These are phyloP conservation scores for Trichoderma guizhouense DNA, from an alignment of 2,329 filamentous ascomycete species.

Conservation along the genomic window DNA sequence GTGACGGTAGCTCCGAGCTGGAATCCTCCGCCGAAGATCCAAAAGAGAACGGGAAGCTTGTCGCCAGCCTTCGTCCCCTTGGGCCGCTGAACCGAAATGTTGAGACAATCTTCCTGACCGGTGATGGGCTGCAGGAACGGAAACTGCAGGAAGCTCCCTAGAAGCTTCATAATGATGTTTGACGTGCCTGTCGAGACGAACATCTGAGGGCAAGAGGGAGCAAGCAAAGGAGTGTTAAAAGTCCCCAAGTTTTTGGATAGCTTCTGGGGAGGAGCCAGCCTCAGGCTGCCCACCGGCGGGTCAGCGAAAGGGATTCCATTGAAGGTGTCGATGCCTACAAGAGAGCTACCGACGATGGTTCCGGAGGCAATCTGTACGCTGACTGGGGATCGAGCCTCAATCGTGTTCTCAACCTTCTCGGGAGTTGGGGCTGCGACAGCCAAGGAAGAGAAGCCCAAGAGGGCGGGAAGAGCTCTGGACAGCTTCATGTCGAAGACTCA, in stretches of 20 bases:
- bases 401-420: constrained; percentile 35
- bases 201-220: constrained; percentile 71
- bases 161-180: constrained; percentile 40
- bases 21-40: constrained; percentile 69
- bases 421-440: constrained; percentile 14
- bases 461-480: neutral
- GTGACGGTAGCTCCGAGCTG: constrained; percentile 49
- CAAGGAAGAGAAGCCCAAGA: constrained; percentile 13
- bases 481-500: constrained; percentile 17
- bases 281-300: constrained; percentile 61
- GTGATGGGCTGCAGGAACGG: constrained; percentile 56
- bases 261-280: constrained; percentile 64
- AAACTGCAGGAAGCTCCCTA: constrained; percentile 50
- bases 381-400: constrained; percentile 46
- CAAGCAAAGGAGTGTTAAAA: constrained; percentile 55
- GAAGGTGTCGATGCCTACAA: constrained; percentile 60
- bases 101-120: constrained; percentile 63
- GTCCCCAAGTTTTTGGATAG: constrained; percentile 57
- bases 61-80: constrained; percentile 49
- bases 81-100: constrained; percentile 58
- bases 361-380: constrained; percentile 55
- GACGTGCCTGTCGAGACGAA: constrained; percentile 49
- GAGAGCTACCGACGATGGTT: constrained; percentile 50
- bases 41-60: constrained; percentile 65
- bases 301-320: constrained; percentile 73